Evolutionary conservation across 129 eudicot species (phyloP).

Genomic region (Chrysanthemum makinoi): DNA sequence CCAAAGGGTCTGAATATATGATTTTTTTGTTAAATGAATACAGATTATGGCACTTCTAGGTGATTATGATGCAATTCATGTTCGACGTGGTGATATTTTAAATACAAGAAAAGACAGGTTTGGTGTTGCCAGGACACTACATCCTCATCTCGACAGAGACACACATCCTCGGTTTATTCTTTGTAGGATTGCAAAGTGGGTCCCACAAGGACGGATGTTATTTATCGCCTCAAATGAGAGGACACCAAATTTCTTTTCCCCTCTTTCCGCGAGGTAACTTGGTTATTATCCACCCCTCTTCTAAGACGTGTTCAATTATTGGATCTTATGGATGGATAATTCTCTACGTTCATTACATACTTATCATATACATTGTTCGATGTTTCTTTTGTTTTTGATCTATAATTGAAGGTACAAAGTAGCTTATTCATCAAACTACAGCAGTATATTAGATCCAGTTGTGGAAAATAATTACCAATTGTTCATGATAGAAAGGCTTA

Average conservation of each 20-base stretch:
- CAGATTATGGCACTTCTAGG: slow-evolving; percentile 84
- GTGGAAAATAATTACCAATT: slow-evolving; percentile 87
- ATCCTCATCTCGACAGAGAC: slow-evolving; percentile 94
- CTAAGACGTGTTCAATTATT: background rate
- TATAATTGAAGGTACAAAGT: slow-evolving; percentile 64
- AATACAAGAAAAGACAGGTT: slow-evolving; percentile 90
- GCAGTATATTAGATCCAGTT: slow-evolving; percentile 64
- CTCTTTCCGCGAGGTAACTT: slow-evolving; percentile 65
- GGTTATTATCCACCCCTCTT: background rate
- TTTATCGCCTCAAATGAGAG: slow-evolving; percentile 94
- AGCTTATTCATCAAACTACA: slow-evolving; percentile 88
- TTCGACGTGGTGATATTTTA: slow-evolving; percentile 86
- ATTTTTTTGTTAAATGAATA: slow-evolving; percentile 8
- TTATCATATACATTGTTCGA: background rate
- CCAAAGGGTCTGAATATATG: slow-evolving; percentile 4
- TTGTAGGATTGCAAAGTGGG: slow-evolving; percentile 82
- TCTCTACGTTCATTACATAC: background rate
- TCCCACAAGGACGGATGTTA: slow-evolving; percentile 70
- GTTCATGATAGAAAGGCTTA: slow-evolving; percentile 90
- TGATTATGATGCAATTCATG: slow-evolving; percentile 94
- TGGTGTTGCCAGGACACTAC: slow-evolving; percentile 69
- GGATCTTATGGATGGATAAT: no score
- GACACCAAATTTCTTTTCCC: slow-evolving; percentile 81
- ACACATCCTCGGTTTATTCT: slow-evolving; percentile 84
- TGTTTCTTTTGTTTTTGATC: background rate